phyloP scores from a whole-genome alignment of 23 red algal species.

The Gracilaria caudata region DNA sequence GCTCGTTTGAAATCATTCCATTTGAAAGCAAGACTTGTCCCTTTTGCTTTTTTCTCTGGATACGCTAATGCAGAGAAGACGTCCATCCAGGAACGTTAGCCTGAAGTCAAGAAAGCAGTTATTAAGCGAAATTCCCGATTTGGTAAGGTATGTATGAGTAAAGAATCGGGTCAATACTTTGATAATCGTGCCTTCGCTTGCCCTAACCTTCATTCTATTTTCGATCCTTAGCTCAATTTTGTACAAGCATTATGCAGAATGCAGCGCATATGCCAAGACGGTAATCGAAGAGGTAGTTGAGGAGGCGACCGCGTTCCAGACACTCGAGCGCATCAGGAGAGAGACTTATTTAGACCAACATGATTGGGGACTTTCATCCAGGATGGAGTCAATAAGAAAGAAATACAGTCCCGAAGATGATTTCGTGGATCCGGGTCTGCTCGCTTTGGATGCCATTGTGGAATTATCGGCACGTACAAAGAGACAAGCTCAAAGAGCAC shows the following conservation, averaged over 20 bases:
- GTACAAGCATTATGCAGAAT: conserved; percentile 31
- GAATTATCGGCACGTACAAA: background rate
- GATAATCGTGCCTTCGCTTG: background rate
- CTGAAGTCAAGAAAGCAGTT: conserved; percentile 38
- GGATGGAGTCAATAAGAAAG: conserved; percentile 28
- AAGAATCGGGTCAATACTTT: background rate
- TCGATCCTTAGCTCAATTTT: background rate
- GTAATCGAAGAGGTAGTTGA: background rate
- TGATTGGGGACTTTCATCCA: conserved; percentile 16
- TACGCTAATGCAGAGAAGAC: conserved; percentile 17
- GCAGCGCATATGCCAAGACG: background rate
- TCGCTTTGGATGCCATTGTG: conserved; percentile 59
- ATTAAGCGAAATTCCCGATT: conserved; percentile 63
- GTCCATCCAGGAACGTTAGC: background rate
- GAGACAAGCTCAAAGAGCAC: background rate
- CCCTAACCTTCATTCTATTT: background rate
- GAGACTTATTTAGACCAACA: background rate
- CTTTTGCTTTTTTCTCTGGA: background rate
- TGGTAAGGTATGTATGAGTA: conserved; percentile 54
- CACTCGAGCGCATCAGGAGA: conserved; percentile 7
- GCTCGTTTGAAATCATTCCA: background rate
- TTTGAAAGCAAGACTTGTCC: background rate
- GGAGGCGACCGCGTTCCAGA: background rate
- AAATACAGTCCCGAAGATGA: conserved; percentile 6
- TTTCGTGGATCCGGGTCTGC: conserved; percentile 31